Conservation (phyloP, 2,329 filamentous ascomycete genomes). For the Tolypocladium tundrense region DNA sequence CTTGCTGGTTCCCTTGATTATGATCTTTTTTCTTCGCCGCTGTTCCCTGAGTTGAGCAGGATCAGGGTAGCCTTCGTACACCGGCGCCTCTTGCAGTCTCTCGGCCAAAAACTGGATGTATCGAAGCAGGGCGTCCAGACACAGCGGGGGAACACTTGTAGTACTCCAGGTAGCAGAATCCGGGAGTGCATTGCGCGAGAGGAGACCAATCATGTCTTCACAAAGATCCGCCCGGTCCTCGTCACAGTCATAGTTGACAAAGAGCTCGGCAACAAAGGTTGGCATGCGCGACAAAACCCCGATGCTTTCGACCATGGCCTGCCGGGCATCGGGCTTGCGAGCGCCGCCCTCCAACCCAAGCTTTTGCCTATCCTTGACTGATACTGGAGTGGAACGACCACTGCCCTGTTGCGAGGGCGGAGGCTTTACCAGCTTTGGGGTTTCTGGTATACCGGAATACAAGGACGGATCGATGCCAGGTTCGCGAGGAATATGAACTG, state of each 20-base stretch:
- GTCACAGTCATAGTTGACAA: slow-evolving; percentile 97
- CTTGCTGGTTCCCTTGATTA: slow-evolving; percentile 77
- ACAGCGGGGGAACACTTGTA: slow-evolving; percentile 91
- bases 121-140: slow-evolving; percentile 80
- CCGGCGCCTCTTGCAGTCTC: slow-evolving; percentile 62
- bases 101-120: slow-evolving; percentile 91
- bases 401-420: slow-evolving; percentile 62
- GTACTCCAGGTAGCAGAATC: slow-evolving; percentile 99
- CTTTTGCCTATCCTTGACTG: slow-evolving; percentile 84
- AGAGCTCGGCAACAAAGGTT: slow-evolving; percentile 88
- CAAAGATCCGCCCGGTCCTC: slow-evolving; percentile 84
- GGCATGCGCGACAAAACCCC: slow-evolving; percentile 87
- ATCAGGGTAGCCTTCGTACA: slow-evolving; percentile 56
- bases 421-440: slow-evolving; percentile 77
- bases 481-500: slow-evolving; percentile 88
- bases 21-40: slow-evolving; percentile 72
- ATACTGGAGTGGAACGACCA: slow-evolving; percentile 80
- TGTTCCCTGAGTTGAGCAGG: slow-evolving; percentile 56
- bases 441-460: slow-evolving; percentile 87
- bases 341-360: slow-evolving; percentile 86
- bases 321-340: slow-evolving; percentile 85
- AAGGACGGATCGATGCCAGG: slow-evolving; percentile 81
- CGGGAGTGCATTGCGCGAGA: slow-evolving; percentile 89
- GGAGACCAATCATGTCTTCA: slow-evolving; percentile 85
- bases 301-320: slow-evolving; percentile 97